Percentiles rank a stretch among this genome's conserved stretches.
Evolutionary conservation across 192 early-diverging fungal genomes (phyloP).

Genomic region (Backusella circina): DNA sequence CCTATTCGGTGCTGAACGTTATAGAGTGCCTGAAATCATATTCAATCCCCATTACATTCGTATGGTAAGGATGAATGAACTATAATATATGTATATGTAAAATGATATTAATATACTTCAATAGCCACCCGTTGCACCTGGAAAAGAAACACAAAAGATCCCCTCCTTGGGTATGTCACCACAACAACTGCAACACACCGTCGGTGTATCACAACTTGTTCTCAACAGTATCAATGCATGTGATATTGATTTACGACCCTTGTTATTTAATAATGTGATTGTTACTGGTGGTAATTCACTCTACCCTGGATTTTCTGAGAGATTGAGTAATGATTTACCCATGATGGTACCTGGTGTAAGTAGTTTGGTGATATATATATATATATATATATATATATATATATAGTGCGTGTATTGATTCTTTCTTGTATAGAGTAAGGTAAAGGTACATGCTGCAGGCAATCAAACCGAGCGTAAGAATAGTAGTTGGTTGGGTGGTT

Average conservation of each 20-base stretch:
- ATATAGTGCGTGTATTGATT: background rate
- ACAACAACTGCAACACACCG: conserved; percentile 27
- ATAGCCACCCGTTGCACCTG: background rate
- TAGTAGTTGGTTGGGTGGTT: conserved; percentile 94
- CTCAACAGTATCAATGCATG: conserved; percentile 67
- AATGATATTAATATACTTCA: too few species aligned
- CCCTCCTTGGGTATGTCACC: conserved; percentile 14
- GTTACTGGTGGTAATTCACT: conserved; percentile 90
- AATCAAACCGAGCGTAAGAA: conserved; percentile 82
- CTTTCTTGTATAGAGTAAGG: conserved; percentile 50
- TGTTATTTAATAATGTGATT: conserved; percentile 76
- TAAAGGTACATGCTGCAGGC: conserved; percentile 77
- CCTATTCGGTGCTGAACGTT: conserved; percentile 76
- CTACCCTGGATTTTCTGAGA: conserved; percentile 83
- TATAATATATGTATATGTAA: too few species aligned
- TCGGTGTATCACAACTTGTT: conserved; percentile 72
- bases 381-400: background rate
- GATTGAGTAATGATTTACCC: conserved; percentile 68
- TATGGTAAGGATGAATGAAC: conserved; percentile 27
- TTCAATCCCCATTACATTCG: conserved; percentile 75
- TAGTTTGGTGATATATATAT: background rate
- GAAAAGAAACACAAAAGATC: conserved; percentile 4
- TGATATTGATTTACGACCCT: conserved; percentile 86
- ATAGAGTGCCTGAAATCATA: conserved; percentile 80
- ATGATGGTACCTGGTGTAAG: conserved; percentile 65